Evolutionary conservation across 2,329 filamentous ascomycete species (phyloP), one percentile per base, ranked within the genome.

Genomic region (Ophiobolus disseminans): DNA sequence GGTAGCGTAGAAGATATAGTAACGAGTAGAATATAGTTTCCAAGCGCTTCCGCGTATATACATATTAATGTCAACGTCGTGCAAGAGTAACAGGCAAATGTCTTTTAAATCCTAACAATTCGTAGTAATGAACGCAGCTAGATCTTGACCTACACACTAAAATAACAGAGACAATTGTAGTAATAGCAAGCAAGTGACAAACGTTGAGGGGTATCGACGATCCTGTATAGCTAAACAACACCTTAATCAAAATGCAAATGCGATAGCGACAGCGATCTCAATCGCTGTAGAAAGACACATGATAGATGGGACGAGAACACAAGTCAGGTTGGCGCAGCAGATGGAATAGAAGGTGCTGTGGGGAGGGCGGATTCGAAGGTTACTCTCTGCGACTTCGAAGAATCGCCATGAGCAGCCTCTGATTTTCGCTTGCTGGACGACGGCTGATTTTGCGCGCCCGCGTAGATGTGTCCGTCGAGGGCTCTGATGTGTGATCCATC

Each of bases 141-240:
- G n/a, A n/a, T n/a, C n/a, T n/a, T n/a, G n/a, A n/a, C n/a, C n/a
- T n/a, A n/a, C n/a, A n/a, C n/a, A n/a, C n/a, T n/a, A n/a, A n/a
- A n/a, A n/a, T n/a, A n/a, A n/a, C n/a, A n/a, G n/a, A n/a, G n/a
- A n/a, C n/a, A n/a, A n/a, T n/a, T n/a, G n/a, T n/a, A n/a, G n/a
- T n/a, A n/a, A n/a, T n/a, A n/a, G n/a, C n/a, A n/a, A n/a, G n/a
- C n/a, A n/a, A n/a, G n/a, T n/a, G n/a, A n/a, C n/a, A n/a, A n/a
- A n/a, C n/a, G n/a, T n/a, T n/a, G n/a, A 36, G 49, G 58, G 59
- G 59, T 62, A 62, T 62, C 58, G 50, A 45, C 39, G 49, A 57
- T 50, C 49, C 38, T 38, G 43, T 55, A 55, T 52, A 51, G 44
- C 53, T 35, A 55, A 60, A 57, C 53, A 55, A 50, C 55, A 11